Conservation (phyloP, 139 green algal genomes). For the Bryopsis sp. region DNA sequence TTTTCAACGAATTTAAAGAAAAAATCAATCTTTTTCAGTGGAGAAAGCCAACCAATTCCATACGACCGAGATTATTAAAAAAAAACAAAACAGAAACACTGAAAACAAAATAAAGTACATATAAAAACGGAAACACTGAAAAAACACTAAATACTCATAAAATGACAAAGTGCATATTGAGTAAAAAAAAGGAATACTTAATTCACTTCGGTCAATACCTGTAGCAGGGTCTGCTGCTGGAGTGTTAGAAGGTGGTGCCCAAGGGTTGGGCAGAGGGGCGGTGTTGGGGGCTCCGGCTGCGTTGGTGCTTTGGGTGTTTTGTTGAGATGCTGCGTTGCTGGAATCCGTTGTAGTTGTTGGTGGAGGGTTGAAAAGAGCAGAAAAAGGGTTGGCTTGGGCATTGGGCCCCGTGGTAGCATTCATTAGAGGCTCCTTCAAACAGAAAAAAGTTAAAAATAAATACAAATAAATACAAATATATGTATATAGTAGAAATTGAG, state of each 20-base stretch:
- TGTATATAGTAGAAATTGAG: no score
- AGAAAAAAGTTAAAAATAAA: not conserved
- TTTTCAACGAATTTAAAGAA: no score
- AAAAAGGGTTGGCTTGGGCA: constrained; percentile 47
- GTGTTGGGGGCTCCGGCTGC: constrained; percentile 52
- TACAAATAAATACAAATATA: not conserved
- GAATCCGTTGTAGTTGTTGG: not conserved
- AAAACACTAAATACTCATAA: no score
- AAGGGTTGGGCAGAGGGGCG: constrained; percentile 92
- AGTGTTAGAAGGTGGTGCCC: constrained; percentile 35
- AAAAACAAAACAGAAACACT: no score
- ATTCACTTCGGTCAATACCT: not conserved
- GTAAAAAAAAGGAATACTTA: not conserved
- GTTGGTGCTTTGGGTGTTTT: constrained; percentile 10
- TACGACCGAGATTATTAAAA: no score
- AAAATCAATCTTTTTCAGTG: no score
- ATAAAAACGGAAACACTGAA: no score
- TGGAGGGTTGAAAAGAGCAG: constrained; percentile 30
- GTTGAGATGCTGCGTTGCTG: constrained; percentile 12
- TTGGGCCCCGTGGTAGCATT: constrained; percentile 44
- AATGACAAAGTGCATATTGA: no score
- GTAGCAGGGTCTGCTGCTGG: not conserved
- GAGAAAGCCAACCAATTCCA: no score
- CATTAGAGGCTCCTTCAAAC: constrained; percentile 61
- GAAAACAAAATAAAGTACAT: no score